Conservation (phyloP, 176 grass and related monocot genomes). For the Oryza brachyantha region DNA sequence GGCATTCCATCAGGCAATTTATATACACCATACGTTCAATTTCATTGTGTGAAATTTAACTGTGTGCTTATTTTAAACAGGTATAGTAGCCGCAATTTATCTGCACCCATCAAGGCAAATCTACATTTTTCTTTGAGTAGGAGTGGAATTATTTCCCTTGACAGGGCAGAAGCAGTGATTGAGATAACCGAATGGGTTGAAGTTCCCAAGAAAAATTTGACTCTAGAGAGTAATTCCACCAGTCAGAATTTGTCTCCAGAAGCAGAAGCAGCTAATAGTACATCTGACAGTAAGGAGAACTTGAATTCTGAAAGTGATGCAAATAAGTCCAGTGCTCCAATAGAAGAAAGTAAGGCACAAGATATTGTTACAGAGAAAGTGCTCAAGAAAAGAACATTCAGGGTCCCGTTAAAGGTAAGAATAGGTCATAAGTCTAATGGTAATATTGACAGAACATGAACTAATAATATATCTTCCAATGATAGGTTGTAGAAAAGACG, state of each 20-base stretch:
- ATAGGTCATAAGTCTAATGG: conserved; percentile 5
- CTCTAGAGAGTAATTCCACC: conserved; percentile 61
- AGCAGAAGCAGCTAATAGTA: conserved; percentile 46
- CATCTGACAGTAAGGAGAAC: conserved; percentile 46
- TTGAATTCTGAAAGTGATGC: conserved; percentile 39
- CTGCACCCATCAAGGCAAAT: conserved; percentile 96
- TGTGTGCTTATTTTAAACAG: conserved; percentile 43
- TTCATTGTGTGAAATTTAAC: conserved; percentile 25
- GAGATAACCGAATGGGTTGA: conserved; percentile 99
- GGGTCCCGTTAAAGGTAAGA: conserved; percentile 89
- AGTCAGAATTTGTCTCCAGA: conserved; percentile 56
- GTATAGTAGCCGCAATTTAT: conserved; percentile 80
- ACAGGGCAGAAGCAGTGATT: conserved; percentile 90
- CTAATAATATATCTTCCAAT: conserved; percentile 10
- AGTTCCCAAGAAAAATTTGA: conserved; percentile 82
- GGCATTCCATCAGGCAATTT: background rate
- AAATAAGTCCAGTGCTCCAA: conserved; percentile 33
- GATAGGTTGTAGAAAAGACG: conserved; percentile 69
- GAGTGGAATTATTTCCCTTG: conserved; percentile 92
- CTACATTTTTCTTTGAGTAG: conserved; percentile 97
- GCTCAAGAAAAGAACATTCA: conserved; percentile 97
- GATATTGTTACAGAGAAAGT: conserved; percentile 73
- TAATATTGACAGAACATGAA: background rate
- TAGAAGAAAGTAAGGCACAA: conserved; percentile 53
- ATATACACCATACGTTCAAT: conserved; percentile 12